Evolutionary conservation across 768 basidiomycete genomes (phyloP).

Genomic region (Panellus pusillus): DNA sequence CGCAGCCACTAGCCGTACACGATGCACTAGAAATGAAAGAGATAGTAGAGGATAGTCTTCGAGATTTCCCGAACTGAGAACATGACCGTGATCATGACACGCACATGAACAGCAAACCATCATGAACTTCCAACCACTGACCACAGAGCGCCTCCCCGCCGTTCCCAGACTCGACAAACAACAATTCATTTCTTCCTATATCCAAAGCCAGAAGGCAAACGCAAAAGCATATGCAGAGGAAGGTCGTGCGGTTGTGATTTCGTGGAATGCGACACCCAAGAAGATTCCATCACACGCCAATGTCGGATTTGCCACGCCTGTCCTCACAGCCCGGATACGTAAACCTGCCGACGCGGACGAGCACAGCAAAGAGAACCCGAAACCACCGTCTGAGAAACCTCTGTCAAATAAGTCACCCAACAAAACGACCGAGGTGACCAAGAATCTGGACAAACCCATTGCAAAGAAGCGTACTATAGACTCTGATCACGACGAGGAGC

Average conservation of each 20-base stretch:
- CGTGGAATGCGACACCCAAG: slow-evolving; percentile 29
- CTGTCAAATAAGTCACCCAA: too few species aligned
- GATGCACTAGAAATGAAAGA: too few species aligned
- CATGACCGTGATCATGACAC: too few species aligned
- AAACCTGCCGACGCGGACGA: not conserved
- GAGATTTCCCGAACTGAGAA: too few species aligned
- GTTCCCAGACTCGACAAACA: slow-evolving; percentile 43
- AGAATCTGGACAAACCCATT: too few species aligned
- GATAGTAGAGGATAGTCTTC: too few species aligned
- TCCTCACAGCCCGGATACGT: slow-evolving; percentile 6
- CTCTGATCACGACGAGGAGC: slow-evolving; percentile 35
- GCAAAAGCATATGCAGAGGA: slow-evolving; percentile 44
- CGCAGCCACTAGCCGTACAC: too few species aligned
- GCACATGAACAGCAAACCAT: too few species aligned
- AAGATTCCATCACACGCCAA: not conserved
- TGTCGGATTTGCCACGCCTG: slow-evolving; percentile 10
- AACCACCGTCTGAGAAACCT: too few species aligned
- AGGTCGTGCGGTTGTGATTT: slow-evolving; percentile 31
- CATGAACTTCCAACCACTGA: not conserved
- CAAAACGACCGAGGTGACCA: too few species aligned
- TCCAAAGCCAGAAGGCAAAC: slow-evolving; percentile 49
- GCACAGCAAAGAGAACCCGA: not conserved
- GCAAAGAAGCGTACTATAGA: slow-evolving; percentile 15
- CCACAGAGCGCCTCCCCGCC: slow-evolving; percentile 22
- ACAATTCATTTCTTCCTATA: slow-evolving; percentile 44